Percentiles rank a stretch among this genome's conserved stretches.
Conservation (phyloP, 2,329 filamentous ascomycete species). For the Coniochaeta sp. region DNA sequence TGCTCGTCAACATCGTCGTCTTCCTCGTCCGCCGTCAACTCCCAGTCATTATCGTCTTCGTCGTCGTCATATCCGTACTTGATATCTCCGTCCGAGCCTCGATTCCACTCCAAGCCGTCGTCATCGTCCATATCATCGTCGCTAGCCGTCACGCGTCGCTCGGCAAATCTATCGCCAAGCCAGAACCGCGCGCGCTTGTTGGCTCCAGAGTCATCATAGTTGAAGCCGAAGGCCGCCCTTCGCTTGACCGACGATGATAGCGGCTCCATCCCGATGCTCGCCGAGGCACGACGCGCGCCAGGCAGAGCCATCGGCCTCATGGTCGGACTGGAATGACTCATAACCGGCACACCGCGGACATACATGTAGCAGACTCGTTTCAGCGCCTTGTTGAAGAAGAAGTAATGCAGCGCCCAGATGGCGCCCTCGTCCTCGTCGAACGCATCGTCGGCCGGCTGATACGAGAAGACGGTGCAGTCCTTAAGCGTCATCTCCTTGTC, state of each 20-base stretch:
- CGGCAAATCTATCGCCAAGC: constrained; percentile 62
- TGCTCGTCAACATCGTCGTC: constrained; percentile 27
- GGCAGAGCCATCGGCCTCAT: constrained; percentile 21
- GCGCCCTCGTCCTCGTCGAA: constrained; percentile 88
- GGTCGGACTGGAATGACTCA: constrained; percentile 50
- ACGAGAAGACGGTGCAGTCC: constrained; percentile 84
- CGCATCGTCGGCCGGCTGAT: constrained; percentile 80
- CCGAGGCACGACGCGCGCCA: constrained; percentile 2
- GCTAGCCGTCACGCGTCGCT: constrained; percentile 30
- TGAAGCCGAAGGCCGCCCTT: constrained; percentile 14
- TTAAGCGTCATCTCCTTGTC: constrained; percentile 92
- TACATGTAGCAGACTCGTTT: constrained; percentile 95
- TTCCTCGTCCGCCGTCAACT: constrained; percentile 25
- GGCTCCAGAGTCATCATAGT: constrained; percentile 36
- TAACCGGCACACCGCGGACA: constrained; percentile 76
- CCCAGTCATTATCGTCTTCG: constrained; percentile 35
- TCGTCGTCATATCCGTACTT: constrained; percentile 41
- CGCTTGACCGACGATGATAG: constrained; percentile 15
- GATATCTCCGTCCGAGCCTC: constrained; percentile 50
- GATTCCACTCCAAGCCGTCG: constrained; percentile 48
- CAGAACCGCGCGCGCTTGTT: constrained; percentile 82
- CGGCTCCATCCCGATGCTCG: constrained; percentile 16
- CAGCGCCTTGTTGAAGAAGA: constrained; percentile 90
- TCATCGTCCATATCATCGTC: constrained; percentile 41
- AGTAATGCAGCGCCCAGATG: constrained; percentile 93